phyloP scores from a whole-genome alignment of 768 basidiomycete genomes.

The Boletellus ananas region DNA sequence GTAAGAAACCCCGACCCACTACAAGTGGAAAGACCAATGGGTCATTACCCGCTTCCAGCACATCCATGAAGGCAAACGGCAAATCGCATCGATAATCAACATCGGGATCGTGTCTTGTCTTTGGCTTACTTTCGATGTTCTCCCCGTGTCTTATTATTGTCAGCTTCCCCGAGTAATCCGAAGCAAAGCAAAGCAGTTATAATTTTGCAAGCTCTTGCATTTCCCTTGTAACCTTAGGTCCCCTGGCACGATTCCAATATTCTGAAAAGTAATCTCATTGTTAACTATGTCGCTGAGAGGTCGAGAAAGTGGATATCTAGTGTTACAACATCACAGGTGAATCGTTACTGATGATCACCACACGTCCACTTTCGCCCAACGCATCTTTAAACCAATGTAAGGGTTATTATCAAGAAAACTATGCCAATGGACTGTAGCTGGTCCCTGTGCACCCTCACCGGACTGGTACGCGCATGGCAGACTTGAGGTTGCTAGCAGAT shows the following conservation, averaged over 20 bases:
- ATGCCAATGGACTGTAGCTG: background rate
- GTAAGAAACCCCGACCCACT: conserved; percentile 59
- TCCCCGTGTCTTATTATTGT: conserved; percentile 20
- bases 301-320: conserved; percentile 9
- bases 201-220: conserved; percentile 21
- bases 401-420: conserved; percentile 7
- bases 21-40: conserved; percentile 52
- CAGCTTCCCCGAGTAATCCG: conserved; percentile 21
- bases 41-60: conserved; percentile 40
- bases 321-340: conserved; percentile 21
- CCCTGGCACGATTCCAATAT: conserved; percentile 14
- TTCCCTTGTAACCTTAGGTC: conserved; percentile 23
- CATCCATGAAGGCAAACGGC: conserved; percentile 53
- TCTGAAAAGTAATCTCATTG: conserved; percentile 7
- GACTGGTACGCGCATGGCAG: conserved; percentile 31
- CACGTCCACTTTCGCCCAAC: conserved; percentile 1
- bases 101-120: conserved; percentile 11
- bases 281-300: conserved; percentile 12
- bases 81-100: conserved; percentile 54
- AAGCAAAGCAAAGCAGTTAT: conserved; percentile 23
- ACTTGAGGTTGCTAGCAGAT: conserved; percentile 33
- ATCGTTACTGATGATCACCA: conserved; percentile 2
- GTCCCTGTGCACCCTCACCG: conserved; percentile 24
- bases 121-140: conserved; percentile 21
- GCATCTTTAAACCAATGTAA: conserved; percentile 8